Evolutionary conservation across 148 eudicot species (phyloP), one percentile per base, ranked within the genome.

Genomic region (Fagopyrum esculentum): DNA sequence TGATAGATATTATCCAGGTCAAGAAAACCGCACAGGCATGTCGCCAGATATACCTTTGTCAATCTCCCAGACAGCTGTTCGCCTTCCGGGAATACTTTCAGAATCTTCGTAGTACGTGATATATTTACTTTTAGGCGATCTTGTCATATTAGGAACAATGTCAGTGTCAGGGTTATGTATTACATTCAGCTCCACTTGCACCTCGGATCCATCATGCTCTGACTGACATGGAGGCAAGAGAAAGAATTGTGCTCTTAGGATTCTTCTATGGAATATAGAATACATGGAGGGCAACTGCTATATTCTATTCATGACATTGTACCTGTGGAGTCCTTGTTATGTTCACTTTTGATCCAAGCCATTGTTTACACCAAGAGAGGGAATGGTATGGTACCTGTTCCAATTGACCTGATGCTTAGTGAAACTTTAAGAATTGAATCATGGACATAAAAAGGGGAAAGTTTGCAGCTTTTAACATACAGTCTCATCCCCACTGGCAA

Each of bases 311-410:
- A 57, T 57, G n/a, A 35, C 35, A 22, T 66, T 10, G 15, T 82
- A 92, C 98, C 97, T 95, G 98, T 69, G 98, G 98, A 78, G 98
- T 83, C 84, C 98, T 95, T 73, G 98, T 92, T 81, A 95, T 87
- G 85, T 92, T 95, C 66, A 95, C 98, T 69, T 79, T 83, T 57
- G 93, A 83, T 78, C 98, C 98, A 79, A 95, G 82, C 98, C 98
- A 95, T 82, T 82, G 90, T 85, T 95, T 95, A 86, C 98, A 95
- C 97, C 93, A 95, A 77, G 98, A 92, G 82, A 95, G 97, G 29
- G 98, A 95, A 85, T 95, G 80, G 80, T 95, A 95, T 12, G 98
- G 85, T 68, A 91, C 98, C 98, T 93, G 84, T n/a, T 73, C 80
- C 63, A 57, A 57, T 17, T 57, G 63, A 57, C 22, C 11, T 7